These are phyloP conservation scores for Kipferlia bialata DNA, from an alignment of 78 protist species.

Conservation along the genomic window DNA sequence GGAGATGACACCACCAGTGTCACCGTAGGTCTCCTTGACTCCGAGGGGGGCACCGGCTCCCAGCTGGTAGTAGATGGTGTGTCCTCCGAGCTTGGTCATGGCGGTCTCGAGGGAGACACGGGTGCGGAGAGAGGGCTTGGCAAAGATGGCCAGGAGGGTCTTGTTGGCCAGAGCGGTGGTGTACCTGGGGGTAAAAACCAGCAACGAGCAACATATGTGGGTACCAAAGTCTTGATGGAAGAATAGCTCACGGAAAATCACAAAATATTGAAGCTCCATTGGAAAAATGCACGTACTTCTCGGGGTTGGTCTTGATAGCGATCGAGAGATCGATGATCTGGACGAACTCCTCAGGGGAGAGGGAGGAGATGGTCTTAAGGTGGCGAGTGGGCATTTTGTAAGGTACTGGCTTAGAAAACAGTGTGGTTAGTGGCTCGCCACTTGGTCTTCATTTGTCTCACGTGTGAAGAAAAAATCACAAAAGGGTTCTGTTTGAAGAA, in stretches of 20 bases:
- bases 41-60: constrained; percentile 54
- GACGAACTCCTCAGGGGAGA: constrained; percentile 24
- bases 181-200: no score
- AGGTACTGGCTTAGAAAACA: no score
- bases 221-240: no score
- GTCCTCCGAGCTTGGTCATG: constrained; percentile 61
- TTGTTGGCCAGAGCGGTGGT: constrained; percentile 14
- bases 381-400: no score
- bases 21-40: constrained; percentile 40
- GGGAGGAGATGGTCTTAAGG: constrained; percentile 15
- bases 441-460: no score
- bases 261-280: no score
- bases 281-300: background rate
- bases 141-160: constrained; percentile 55
- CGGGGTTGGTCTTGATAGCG: constrained; percentile 31
- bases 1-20: constrained; percentile 39
- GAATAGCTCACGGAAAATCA: no score
- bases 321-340: constrained; percentile 13
- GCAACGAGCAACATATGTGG: no score
- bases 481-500: no score
- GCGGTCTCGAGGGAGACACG: constrained; percentile 53
- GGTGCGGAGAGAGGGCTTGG: constrained; percentile 58
- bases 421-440: no score
- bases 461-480: no score
- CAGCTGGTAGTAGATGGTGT: constrained; percentile 49